These are phyloP conservation scores for Triticum turgidum DNA, from an alignment of 176 grass and related monocot species.

Conservation along the genomic window DNA sequence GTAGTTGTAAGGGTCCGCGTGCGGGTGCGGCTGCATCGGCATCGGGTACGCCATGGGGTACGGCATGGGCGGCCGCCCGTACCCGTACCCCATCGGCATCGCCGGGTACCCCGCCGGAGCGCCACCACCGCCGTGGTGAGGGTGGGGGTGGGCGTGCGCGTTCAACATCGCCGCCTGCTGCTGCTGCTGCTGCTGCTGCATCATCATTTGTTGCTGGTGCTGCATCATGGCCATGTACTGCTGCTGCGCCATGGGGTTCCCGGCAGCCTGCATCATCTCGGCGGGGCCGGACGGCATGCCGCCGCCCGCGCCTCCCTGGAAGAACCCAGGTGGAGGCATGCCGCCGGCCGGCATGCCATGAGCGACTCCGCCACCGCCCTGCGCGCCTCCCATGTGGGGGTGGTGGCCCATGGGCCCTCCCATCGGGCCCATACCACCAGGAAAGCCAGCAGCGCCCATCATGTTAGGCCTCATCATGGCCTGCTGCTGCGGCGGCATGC, in stretches of 20 bases:
- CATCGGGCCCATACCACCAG: slow-evolving; percentile 46
- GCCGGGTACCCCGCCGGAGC: slow-evolving; percentile 31
- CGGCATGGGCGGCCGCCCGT: slow-evolving; percentile 41
- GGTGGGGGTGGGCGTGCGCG: slow-evolving; percentile 2
- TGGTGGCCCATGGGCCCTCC: slow-evolving; percentile 54
- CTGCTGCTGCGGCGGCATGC: slow-evolving; percentile 34
- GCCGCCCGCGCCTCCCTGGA: slow-evolving; percentile 29
- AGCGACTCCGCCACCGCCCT: slow-evolving; percentile 23
- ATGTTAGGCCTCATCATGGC: slow-evolving; percentile 44
- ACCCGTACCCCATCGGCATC: slow-evolving; percentile 57
- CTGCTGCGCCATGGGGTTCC: slow-evolving; percentile 51
- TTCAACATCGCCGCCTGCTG: slow-evolving; percentile 57
- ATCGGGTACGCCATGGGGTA: slow-evolving; percentile 36
- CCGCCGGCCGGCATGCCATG: slow-evolving; percentile 47
- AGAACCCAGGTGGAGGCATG: slow-evolving; percentile 39
- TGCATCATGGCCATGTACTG: slow-evolving; percentile 45
- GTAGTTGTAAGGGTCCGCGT: slow-evolving; percentile 47
- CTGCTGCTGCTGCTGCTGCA: slow-evolving; percentile 23
- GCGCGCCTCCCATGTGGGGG: slow-evolving; percentile 33
- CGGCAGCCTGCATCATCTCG: slow-evolving; percentile 54
- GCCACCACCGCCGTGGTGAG: slow-evolving; percentile 15
- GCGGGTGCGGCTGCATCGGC: slow-evolving; percentile 43
- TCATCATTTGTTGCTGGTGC: slow-evolving; percentile 36
- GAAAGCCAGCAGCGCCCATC: slow-evolving; percentile 49
- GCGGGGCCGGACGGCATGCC: slow-evolving; percentile 34